Percentiles rank a stretch among this genome's conserved stretches.
These are phyloP conservation scores for Fraxinus ornus DNA, from an alignment of 305 asterid species.

Conservation along the genomic window DNA sequence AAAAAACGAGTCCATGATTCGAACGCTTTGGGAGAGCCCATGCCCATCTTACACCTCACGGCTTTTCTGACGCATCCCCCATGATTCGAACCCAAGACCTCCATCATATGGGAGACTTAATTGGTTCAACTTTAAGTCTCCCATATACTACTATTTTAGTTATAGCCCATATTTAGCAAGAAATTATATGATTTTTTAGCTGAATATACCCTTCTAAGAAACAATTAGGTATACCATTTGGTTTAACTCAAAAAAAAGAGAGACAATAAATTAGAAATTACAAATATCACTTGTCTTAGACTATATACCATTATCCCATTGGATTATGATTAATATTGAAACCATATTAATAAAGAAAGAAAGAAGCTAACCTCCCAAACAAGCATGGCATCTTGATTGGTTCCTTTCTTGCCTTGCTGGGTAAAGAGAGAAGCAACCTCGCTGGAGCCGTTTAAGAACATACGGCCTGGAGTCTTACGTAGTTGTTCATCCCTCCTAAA, in stretches of 20 bases:
- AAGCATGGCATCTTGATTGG: conserved; percentile 38
- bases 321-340: background rate
- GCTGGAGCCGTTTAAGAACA: conserved; percentile 31
- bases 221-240: background rate
- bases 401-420: conserved; percentile 35
- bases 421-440: conserved; percentile 33
- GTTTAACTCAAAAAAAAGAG: background rate
- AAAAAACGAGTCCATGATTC: too few relatives aligned
- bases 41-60: too few relatives aligned
- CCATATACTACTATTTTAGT: background rate
- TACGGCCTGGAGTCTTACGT: conserved; percentile 27
- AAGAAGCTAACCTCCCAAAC: conserved; percentile 32
- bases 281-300: background rate
- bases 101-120: too few relatives aligned
- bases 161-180: background rate
- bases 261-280: background rate
- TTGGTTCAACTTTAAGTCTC: too few relatives aligned
- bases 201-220: background rate
- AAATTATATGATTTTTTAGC: background rate
- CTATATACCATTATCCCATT: background rate
- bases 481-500: conserved; percentile 25
- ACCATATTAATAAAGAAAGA: background rate
- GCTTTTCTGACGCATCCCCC: too few relatives aligned
- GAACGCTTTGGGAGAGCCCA: too few relatives aligned
- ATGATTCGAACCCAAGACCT: too few relatives aligned